Conservation (phyloP, 2,329 filamentous ascomycete species). For the Aspergillus spinulosporus region DNA sequence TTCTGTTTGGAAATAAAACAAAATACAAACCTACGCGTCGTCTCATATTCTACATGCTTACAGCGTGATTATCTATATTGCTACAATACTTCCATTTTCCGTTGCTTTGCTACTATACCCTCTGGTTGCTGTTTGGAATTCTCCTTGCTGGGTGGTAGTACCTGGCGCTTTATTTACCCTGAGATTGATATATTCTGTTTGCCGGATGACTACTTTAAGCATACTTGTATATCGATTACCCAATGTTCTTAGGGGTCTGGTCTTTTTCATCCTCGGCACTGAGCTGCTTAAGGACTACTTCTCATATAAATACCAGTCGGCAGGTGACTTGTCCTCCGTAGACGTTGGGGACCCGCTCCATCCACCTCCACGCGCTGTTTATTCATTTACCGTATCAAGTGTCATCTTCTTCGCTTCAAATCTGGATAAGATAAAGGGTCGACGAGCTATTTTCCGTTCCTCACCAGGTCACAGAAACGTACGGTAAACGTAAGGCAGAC, state of each 20-base stretch:
- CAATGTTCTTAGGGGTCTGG: too few species aligned
- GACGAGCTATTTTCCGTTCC: neutral
- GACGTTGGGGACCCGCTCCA: too few species aligned
- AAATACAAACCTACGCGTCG: neutral
- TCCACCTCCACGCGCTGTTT: too few species aligned
- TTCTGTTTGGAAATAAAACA: slow-evolving; percentile 22
- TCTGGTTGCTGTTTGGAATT: neutral
- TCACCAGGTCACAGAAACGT: neutral
- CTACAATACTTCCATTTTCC: neutral
- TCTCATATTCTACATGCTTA: slow-evolving; percentile 4
- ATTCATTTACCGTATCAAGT: too few species aligned
- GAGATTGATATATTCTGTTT: slow-evolving; percentile 8
- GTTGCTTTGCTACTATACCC: slow-evolving; percentile 8
- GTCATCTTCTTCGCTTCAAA: too few species aligned
- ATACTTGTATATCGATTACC: neutral
- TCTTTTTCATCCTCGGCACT: neutral
- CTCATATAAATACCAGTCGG: too few species aligned
- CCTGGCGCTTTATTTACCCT: neutral
- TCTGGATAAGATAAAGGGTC: slow-evolving; percentile 1
- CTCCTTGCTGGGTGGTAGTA: neutral
- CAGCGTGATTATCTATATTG: slow-evolving; percentile 2
- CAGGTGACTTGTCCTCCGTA: too few species aligned
- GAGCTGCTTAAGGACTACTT: too few species aligned
- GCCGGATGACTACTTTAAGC: neutral
- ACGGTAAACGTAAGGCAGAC: neutral